Evolutionary conservation across 129 eudicot genomes (phyloP).

Genomic region (Smallanthus sonchifolius): DNA sequence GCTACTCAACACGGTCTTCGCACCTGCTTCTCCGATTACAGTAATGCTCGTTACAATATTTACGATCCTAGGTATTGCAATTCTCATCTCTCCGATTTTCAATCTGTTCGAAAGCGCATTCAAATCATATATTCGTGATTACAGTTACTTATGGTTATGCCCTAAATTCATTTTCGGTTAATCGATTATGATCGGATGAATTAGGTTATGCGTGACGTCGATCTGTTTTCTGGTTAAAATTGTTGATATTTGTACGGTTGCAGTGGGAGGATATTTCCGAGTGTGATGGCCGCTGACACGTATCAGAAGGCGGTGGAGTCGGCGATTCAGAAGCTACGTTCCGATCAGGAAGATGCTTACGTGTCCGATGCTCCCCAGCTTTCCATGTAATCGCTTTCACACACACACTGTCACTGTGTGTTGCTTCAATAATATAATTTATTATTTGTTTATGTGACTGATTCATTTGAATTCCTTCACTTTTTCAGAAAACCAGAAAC

Average conservation of each 20-base stretch:
- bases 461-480: too few species aligned
- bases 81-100: not conserved
- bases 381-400: conserved; percentile 41
- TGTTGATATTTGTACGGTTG: not conserved
- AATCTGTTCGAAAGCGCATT: not conserved
- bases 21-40: conserved; percentile 83
- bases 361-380: conserved; percentile 25
- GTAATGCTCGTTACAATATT: conserved; percentile 85
- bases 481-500: conserved; percentile 53
- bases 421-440: too few species aligned
- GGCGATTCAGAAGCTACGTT: conserved; percentile 60
- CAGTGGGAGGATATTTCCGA: conserved; percentile 89
- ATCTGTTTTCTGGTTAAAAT: too few species aligned
- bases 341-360: conserved; percentile 35
- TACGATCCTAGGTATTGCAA: conserved; percentile 49
- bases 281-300: conserved; percentile 71
- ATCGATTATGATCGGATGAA: not conserved
- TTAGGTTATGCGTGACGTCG: too few species aligned
- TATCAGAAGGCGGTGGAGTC: conserved; percentile 85
- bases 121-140: too few species aligned
- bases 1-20: conserved; percentile 55
- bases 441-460: too few species aligned
- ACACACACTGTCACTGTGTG: not conserved
- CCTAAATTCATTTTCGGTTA: not conserved
- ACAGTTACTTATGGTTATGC: too few species aligned